These are phyloP conservation scores for Trametes coccinea DNA, from an alignment of 768 basidiomycete species.

Conservation along the genomic window DNA sequence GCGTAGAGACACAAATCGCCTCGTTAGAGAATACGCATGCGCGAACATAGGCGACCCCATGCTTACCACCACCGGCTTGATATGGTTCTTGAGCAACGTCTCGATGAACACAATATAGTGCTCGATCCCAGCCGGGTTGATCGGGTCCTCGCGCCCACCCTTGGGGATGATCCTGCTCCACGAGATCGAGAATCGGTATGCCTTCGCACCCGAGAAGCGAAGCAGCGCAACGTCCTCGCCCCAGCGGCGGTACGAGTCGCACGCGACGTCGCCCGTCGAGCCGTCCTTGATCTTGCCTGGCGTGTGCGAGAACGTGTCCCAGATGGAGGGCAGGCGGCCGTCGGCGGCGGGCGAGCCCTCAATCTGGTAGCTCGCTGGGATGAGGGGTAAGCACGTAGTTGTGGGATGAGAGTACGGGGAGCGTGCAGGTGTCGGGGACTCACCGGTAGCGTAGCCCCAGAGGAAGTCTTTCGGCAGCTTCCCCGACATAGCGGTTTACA, in stretches of 20 bases:
- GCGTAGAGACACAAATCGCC: not conserved
- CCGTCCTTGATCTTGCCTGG: slow-evolving; percentile 47
- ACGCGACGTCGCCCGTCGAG: slow-evolving; percentile 45
- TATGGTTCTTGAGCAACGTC: slow-evolving; percentile 44
- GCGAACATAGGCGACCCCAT: not conserved
- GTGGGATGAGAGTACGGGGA: not conserved
- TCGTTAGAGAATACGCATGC: not conserved
- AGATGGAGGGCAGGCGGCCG: slow-evolving; percentile 44
- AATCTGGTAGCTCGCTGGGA: slow-evolving; percentile 47
- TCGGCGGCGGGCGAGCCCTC: slow-evolving; percentile 45
- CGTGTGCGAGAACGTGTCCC: slow-evolving; percentile 50
- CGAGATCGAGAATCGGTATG: slow-evolving; percentile 53
- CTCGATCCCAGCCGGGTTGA: slow-evolving; percentile 47
- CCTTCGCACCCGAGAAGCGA: slow-evolving; percentile 46
- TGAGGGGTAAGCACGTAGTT: not conserved
- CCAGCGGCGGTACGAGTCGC: slow-evolving; percentile 47
- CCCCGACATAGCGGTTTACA: not conserved
- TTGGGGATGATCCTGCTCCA: slow-evolving; percentile 58
- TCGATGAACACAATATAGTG: slow-evolving; percentile 50
- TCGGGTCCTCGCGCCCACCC: slow-evolving; percentile 45
- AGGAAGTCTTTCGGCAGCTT: slow-evolving; percentile 57
- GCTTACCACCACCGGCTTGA: slow-evolving; percentile 46
- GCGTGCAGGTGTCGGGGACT: slow-evolving; percentile 17
- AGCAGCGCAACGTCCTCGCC: slow-evolving; percentile 47
- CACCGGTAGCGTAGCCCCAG: slow-evolving; percentile 72